Evolutionary conservation across 2,329 filamentous ascomycete species (phyloP), one percentile per base, ranked within the genome.

Genomic region (Blastomyces gilchristii): DNA sequence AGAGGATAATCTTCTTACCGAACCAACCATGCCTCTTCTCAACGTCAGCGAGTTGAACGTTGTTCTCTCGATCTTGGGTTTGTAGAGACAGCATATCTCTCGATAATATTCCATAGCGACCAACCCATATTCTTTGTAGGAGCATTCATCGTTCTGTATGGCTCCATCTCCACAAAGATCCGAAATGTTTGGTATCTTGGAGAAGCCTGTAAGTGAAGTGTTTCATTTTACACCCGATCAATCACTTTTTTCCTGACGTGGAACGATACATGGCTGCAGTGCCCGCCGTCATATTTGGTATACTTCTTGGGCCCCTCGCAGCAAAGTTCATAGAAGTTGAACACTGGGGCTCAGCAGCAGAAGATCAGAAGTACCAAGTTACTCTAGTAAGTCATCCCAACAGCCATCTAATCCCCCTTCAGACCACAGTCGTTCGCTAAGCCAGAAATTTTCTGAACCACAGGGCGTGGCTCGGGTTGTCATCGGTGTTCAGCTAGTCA

Each of bases 401-500:
- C 7, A 3, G 2, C 54, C n/a, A 39, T 6, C 31, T 14, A 3
- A 39, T 14, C n/a, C 2, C n/a, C 18, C 31, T 22, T 11, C 9
- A 37, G 54, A 57, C 37, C 31, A 39, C 34, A 25, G n/a, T 22
- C 54, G 54, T 57, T 43, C 8, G 54, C 34, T 18, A 22, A 58
- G 34, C 66, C 69, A 57, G 67, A 31, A 1, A 8, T 52, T 3
- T 5, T 22, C 6, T 25, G 11, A 11, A n/a, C 37, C 18, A 61
- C 25, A 79, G 71, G 80, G 80, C 14, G 68, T 86, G 8, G 79
- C 79, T 65, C 79, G 84, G n/a, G 76, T 87, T 37, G 82, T 86
- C 64, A 85, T 87, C 63, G 83, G 83, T 3, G 78, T 86, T 1
- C 84, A 87, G 67, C 77, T 86, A n/a, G 77, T 86, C 45, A 86